Evolutionary conservation across 2,329 filamentous ascomycete species (phyloP).

Genomic region (Scedosporium aurantiacum): DNA sequence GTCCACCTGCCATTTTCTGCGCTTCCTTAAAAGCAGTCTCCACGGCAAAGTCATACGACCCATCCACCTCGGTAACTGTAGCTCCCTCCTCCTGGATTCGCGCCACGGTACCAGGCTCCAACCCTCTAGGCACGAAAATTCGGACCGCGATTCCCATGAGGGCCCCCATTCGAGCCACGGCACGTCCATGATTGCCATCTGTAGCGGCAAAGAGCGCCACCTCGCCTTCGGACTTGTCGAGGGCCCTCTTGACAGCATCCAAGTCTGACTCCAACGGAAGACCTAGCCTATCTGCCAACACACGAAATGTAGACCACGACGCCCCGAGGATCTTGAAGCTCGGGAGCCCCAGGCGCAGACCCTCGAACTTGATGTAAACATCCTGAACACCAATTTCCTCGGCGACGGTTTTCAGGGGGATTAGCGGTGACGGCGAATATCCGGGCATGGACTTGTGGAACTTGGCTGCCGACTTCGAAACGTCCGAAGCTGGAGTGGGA

Average conservation of each 20-base stretch:
- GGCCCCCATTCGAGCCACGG: conserved; percentile 56
- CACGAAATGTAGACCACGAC: conserved; percentile 58
- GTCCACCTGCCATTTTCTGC: conserved; percentile 22
- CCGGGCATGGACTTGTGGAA: conserved; percentile 50
- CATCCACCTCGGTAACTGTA: conserved; percentile 39
- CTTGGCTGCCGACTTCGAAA: not conserved
- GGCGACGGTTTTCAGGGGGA: conserved; percentile 40
- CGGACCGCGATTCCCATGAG: conserved; percentile 42
- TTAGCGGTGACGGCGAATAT: conserved; percentile 44
- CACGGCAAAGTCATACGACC: conserved; percentile 55
- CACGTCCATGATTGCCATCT: conserved; percentile 68
- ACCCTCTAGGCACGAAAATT: conserved; percentile 52
- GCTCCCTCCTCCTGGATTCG: conserved; percentile 54
- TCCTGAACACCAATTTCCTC: conserved; percentile 42
- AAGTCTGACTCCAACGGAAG: conserved; percentile 32
- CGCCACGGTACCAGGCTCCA: conserved; percentile 40
- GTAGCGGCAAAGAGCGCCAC: conserved; percentile 52
- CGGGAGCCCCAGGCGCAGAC: conserved; percentile 54
- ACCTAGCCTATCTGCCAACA: conserved; percentile 33
- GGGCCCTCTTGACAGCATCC: conserved; percentile 25
- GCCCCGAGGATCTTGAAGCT: conserved; percentile 75
- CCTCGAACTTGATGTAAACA: conserved; percentile 63
- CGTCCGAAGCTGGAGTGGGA: not conserved
- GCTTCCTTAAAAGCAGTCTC: conserved; percentile 32
- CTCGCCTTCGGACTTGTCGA: conserved; percentile 12